Conservation (phyloP, 306 rosid species). For the Ammopiptanthus mongolicus region DNA sequence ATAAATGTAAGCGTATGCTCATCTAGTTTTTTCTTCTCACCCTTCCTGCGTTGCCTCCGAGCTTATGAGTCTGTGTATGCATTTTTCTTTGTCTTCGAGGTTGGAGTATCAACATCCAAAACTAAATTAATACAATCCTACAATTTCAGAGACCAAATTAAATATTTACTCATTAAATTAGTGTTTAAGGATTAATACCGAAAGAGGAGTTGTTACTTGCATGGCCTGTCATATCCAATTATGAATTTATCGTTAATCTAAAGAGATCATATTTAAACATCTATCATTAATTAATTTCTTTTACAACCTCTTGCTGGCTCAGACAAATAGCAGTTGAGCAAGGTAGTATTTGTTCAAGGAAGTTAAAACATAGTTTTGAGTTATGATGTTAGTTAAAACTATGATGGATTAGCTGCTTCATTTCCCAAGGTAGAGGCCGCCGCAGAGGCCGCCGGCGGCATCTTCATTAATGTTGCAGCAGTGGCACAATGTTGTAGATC, state of each 20-base stretch:
- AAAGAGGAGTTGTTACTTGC: neutral
- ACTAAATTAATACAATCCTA: too few relatives aligned
- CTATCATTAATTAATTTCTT: neutral
- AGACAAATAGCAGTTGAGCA: neutral
- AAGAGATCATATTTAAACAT: neutral
- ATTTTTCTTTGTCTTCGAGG: neutral
- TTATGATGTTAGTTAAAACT: slow-evolving; percentile 7
- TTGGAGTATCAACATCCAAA: neutral
- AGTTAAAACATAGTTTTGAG: neutral
- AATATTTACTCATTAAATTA: too few relatives aligned
- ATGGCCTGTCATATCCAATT: neutral
- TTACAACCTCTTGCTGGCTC: neutral
- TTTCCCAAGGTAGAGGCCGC: neutral
- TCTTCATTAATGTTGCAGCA: slow-evolving; percentile 23
- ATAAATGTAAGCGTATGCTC: neutral
- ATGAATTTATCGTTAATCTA: too few relatives aligned
- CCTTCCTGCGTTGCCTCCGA: neutral
- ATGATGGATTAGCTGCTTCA: neutral
- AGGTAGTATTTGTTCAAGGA: neutral
- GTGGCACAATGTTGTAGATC: slow-evolving; percentile 50
- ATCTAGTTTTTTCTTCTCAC: neutral
- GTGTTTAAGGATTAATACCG: neutral
- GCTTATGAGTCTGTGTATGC: neutral
- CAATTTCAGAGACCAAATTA: too few relatives aligned
- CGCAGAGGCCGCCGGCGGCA: too few relatives aligned